Evolutionary conservation across 306 rosid species (phyloP).

Genomic region (Prunus salicina): DNA sequence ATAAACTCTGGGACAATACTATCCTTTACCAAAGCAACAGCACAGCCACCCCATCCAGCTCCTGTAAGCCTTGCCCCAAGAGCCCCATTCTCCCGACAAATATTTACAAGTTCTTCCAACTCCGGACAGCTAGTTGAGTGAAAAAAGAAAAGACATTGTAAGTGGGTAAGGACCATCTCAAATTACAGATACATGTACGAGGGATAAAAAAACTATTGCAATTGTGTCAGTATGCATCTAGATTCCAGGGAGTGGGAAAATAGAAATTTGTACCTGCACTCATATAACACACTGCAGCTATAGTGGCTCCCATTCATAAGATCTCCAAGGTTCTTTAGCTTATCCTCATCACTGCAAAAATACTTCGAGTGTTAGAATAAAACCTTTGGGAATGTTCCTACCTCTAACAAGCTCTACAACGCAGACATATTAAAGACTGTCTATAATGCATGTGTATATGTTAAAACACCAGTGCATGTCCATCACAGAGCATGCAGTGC

Average conservation of each 20-base stretch:
- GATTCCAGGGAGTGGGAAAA: neutral
- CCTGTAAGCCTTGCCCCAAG: constrained; percentile 97
- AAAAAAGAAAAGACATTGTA: constrained; percentile 1
- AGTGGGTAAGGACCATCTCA: too few relatives aligned
- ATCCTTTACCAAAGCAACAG: constrained; percentile 92
- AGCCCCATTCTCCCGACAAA: constrained; percentile 64
- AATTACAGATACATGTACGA: too few relatives aligned
- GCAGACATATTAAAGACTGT: neutral
- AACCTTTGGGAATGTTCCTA: neutral
- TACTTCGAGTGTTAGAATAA: neutral
- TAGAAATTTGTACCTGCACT: constrained; percentile 76
- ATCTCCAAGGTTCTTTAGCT: constrained; percentile 77
- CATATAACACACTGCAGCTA: constrained; percentile 93
- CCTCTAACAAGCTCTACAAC: neutral
- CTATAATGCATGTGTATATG: too few relatives aligned
- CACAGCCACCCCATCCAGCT: constrained; percentile 99
- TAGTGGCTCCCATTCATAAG: constrained; percentile 94
- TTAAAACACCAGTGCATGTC: too few relatives aligned
- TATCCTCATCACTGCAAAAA: constrained; percentile 78
- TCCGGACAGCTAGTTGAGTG: constrained; percentile 73
- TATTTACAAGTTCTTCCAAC: constrained; percentile 84
- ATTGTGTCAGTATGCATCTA: neutral
- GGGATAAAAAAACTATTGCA: neutral
- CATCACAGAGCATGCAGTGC: too few relatives aligned
- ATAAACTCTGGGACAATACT: constrained; percentile 81